Base-by-base conservation (phyloP, 2,329 filamentous ascomycete species). In the Colletotrichum euphorbiae region DNA sequence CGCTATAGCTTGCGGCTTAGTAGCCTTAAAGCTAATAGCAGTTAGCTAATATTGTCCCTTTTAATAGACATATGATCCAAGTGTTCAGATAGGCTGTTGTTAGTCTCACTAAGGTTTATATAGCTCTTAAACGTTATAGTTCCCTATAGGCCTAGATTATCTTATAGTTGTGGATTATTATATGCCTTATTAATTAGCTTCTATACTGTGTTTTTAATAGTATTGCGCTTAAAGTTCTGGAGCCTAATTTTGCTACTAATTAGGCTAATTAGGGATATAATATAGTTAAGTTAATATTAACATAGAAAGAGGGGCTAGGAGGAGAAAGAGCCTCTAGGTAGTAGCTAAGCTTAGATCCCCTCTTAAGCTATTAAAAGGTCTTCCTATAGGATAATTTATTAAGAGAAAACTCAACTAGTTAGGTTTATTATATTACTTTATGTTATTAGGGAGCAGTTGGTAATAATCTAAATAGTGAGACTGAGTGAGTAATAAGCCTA, bases 161-260 rank as follows among this genome's bases (percentile, higher is more conserved):
- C 9, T 5, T 9, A 9, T 8, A 81, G 69, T 9, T 55, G 21
- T 12, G 71, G 15, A 45, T 82, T 62, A 1, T 75, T 63, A 21
- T 73, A 75, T 2, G 73, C 70, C 40, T 54, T 61, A 6, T 77
- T 66, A 17, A 82, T 40, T 15, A 82, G 64, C 62, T 73, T 77
- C 64, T 75, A 57, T 6, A 82, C 77, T 2, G 74, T 72, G 67
- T 77, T 79, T 67, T 82, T 77, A 7, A 82, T 74, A 4, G 73
- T 73, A 11, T 78, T 69, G 17, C 72, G 75, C 69, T 80, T 73
- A 58, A 75, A 79, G 33, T 77, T 45, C 46, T 74, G 75, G 33
- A 82, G 77, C 33, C 74, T 72, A 46, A 68, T 65, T 72, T 82
- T 77, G 46, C 77, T 78, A 42, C 74, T 77, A 51, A 82, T 78